phyloP scores from a whole-genome alignment of 306 rosid species.

The Acacia confusa region DNA sequence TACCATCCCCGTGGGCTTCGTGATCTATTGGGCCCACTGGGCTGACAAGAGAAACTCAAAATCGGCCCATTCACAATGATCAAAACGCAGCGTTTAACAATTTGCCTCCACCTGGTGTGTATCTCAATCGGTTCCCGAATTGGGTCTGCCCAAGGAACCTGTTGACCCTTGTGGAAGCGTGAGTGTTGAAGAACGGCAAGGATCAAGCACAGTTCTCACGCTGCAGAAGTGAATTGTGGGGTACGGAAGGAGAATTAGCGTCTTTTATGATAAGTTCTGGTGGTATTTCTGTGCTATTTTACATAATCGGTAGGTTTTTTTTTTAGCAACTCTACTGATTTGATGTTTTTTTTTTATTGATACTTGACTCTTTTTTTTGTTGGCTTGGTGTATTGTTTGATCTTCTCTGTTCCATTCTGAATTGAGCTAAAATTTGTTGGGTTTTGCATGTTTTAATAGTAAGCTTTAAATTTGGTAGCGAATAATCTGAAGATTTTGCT shows the following conservation, averaged over 20 bases:
- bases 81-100: conserved; percentile 12
- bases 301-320: neutral
- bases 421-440: neutral
- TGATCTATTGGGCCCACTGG: neutral
- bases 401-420: neutral
- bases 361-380: neutral
- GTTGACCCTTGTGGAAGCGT: neutral
- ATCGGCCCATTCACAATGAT: neutral
- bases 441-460: neutral
- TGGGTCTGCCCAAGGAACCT: neutral
- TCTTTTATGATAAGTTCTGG: neutral
- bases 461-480: neutral
- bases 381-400: neutral
- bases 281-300: neutral
- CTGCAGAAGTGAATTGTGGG: conserved; percentile 20
- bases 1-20: neutral
- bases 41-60: neutral
- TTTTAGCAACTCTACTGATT: neutral
- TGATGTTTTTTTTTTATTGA: neutral
- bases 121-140: neutral
- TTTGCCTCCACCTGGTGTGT: neutral
- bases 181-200: neutral
- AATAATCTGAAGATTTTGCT: neutral
- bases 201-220: neutral
- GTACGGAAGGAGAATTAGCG: neutral